Conservation (phyloP, 176 grass and related monocot species). For the Bonia amplexicaulis region DNA sequence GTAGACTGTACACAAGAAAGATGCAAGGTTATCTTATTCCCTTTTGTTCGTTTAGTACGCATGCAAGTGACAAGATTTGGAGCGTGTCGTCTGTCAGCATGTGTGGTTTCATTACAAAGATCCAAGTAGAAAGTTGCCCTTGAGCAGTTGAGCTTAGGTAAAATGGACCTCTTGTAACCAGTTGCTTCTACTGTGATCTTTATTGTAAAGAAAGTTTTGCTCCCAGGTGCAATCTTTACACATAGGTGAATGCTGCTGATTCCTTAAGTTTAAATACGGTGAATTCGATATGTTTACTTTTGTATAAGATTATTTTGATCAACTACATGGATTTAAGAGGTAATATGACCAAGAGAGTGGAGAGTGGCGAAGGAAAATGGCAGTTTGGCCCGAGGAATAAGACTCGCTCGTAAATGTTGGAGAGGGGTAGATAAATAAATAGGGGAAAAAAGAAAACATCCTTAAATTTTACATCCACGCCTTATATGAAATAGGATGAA, state of each 20-base stretch:
- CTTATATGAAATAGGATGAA: not conserved
- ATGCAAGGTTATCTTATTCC: not conserved
- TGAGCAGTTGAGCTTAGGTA: not conserved
- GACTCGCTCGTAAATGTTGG: not conserved
- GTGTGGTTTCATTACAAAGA: not conserved
- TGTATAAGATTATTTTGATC: not conserved
- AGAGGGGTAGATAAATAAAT: not conserved
- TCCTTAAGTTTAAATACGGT: not conserved
- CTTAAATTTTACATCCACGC: not conserved
- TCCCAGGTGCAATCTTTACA: not conserved
- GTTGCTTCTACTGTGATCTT: not conserved
- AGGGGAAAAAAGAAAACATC: not conserved
- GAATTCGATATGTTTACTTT: not conserved
- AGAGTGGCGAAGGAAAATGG: not conserved
- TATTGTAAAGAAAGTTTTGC: not conserved
- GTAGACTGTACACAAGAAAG: not conserved
- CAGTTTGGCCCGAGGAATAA: not conserved
- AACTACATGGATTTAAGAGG: not conserved
- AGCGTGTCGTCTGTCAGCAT: not conserved
- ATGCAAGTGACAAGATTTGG: not conserved
- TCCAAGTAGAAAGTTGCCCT: not conserved
- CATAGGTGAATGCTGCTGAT: not conserved
- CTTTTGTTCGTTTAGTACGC: not conserved
- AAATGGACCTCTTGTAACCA: not conserved
- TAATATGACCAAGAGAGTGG: not conserved